Percentiles rank a stretch among this genome's conserved stretches.
Evolutionary conservation across 768 basidiomycete species (phyloP).

Genomic region (Hortiboletus campestris): DNA sequence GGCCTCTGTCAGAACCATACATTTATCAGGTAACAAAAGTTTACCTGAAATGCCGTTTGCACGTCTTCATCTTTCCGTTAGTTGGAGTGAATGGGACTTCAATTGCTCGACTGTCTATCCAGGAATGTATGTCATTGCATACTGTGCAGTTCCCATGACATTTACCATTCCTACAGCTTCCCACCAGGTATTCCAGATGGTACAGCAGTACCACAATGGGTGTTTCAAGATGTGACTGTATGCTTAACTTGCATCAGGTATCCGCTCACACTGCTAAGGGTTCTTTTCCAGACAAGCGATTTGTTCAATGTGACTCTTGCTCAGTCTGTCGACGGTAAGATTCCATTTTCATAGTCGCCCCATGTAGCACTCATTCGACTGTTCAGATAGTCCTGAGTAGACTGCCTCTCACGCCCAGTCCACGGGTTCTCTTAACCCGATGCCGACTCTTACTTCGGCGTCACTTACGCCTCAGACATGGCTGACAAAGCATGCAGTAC

Average conservation of each 20-base stretch:
- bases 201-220: constrained; percentile 60
- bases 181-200: constrained; percentile 47
- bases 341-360: background rate
- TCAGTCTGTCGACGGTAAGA: constrained; percentile 28
- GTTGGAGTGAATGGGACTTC: constrained; percentile 51
- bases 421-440: constrained; percentile 12
- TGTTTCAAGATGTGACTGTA: constrained; percentile 54
- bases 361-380: background rate
- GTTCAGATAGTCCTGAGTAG: constrained; percentile 43
- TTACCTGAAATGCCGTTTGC: background rate
- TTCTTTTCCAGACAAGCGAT: constrained; percentile 30
- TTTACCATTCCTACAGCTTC: constrained; percentile 35
- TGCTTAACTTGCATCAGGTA: constrained; percentile 10
- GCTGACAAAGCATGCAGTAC: background rate
- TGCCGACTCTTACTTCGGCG: constrained; percentile 18
- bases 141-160: background rate
- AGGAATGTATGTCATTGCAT: too few species aligned
- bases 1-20: constrained; percentile 51
- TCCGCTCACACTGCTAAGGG: constrained; percentile 1
- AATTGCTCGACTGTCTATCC: too few species aligned
- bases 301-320: constrained; percentile 42
- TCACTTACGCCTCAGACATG: too few species aligned
- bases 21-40: constrained; percentile 33
- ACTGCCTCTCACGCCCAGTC: constrained; percentile 35
- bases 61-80: constrained; percentile 20